These are phyloP conservation scores for Schoenoplectus tabernaemontani DNA, from an alignment of 202 grass and related monocot species.

Conservation along the genomic window DNA sequence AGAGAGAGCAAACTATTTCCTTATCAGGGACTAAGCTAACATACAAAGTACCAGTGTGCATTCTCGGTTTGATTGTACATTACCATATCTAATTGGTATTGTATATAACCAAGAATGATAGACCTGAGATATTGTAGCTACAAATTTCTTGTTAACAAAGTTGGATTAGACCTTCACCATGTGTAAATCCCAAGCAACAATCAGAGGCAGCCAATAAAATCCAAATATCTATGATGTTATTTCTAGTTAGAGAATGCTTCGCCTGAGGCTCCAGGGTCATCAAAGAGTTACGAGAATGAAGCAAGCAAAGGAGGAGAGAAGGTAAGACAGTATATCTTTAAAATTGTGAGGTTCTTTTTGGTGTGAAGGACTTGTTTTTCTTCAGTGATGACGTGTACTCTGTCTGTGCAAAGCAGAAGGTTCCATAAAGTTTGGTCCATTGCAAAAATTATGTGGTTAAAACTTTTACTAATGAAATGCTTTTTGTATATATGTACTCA, in stretches of 20 bases:
- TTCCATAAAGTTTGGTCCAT: not conserved
- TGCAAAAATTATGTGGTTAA: not conserved
- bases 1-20: not conserved
- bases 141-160: not conserved
- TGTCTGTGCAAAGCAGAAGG: not conserved
- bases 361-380: not conserved
- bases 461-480: not conserved
- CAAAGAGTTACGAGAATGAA: constrained; percentile 22
- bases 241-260: constrained; percentile 18
- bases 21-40: not conserved
- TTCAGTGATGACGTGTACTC: not conserved
- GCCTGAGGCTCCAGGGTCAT: constrained; percentile 5
- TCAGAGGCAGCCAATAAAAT: not conserved
- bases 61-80: not conserved
- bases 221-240: not conserved
- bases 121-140: not conserved
- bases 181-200: not conserved
- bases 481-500: not conserved
- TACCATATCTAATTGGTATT: not conserved
- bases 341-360: not conserved
- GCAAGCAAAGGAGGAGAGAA: not conserved
- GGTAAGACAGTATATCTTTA: not conserved
- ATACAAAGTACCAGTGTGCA: not conserved
- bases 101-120: not conserved
- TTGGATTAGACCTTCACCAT: not conserved